Evolutionary conservation across 176 grass and related monocot genomes (phyloP).

Genomic region (Leersia perrieri): DNA sequence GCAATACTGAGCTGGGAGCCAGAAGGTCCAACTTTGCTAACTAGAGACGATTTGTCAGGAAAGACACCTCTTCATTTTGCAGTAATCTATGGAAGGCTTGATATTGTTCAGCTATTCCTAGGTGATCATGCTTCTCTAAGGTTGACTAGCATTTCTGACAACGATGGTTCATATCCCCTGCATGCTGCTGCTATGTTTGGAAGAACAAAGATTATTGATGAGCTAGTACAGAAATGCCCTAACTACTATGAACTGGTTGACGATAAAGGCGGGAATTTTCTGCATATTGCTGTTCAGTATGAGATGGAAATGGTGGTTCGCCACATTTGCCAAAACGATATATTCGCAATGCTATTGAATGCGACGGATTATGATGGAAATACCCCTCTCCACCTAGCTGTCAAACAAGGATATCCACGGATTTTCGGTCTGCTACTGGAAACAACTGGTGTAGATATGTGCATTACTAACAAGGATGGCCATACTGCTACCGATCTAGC

Average conservation of each 20-base stretch:
- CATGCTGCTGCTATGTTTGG: constrained; percentile 30
- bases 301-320: neutral
- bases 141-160: constrained; percentile 9
- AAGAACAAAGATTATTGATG: neutral
- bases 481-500: neutral
- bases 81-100: neutral
- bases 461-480: constrained; percentile 20
- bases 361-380: constrained; percentile 33
- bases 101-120: constrained; percentile 1
- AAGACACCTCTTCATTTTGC: constrained; percentile 47
- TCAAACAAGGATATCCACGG: neutral
- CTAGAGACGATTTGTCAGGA: constrained; percentile 15
- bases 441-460: neutral
- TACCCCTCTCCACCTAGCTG: constrained; percentile 42
- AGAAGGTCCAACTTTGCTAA: neutral
- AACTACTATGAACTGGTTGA: constrained; percentile 26
- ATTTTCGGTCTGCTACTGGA: constrained; percentile 18
- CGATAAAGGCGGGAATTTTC: constrained; percentile 23
- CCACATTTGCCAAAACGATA: neutral
- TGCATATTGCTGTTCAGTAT: constrained; percentile 17
- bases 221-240: constrained; percentile 16
- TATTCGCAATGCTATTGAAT: neutral
- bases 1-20: constrained; percentile 9
- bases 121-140: neutral
- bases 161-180: constrained; percentile 13